Evolutionary conservation across 2,329 filamentous ascomycete genomes (phyloP).

Genomic region (Fusarium oxysporum): DNA sequence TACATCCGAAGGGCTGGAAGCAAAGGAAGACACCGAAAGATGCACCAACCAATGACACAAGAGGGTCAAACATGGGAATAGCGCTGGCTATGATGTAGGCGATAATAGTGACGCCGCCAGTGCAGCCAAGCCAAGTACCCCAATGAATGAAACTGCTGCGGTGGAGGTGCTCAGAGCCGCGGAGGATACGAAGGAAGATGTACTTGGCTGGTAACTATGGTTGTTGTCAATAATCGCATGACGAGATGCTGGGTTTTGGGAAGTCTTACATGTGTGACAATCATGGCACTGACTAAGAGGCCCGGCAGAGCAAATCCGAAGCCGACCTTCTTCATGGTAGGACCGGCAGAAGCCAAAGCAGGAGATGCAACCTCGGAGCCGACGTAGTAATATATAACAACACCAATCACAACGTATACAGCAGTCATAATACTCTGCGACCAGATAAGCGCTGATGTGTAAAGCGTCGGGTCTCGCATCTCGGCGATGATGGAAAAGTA

Average conservation of each 20-base stretch:
- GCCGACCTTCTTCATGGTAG: conserved; percentile 55
- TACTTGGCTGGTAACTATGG: conserved; percentile 42
- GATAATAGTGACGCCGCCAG: conserved; percentile 7
- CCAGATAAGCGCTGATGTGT: conserved; percentile 44
- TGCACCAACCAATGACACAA: conserved; percentile 31
- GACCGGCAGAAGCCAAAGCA: conserved; percentile 59
- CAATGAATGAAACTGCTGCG: conserved; percentile 46
- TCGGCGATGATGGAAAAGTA: conserved; percentile 51
- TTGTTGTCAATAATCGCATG: background rate
- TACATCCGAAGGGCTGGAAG: conserved; percentile 35
- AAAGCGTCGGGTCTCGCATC: conserved; percentile 49
- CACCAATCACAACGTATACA: conserved; percentile 49
- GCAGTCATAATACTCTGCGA: conserved; percentile 46
- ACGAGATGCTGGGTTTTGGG: background rate
- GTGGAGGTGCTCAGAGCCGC: conserved; percentile 46
- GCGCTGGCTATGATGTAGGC: conserved; percentile 37
- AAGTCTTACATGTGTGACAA: conserved; percentile 46
- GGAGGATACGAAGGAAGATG: conserved; percentile 46
- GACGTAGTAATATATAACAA: conserved; percentile 59
- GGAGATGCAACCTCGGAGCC: conserved; percentile 60
- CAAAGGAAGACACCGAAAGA: conserved; percentile 34
- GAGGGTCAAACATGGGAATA: conserved; percentile 30
- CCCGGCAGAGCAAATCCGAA: conserved; percentile 55
- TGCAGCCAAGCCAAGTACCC: conserved; percentile 44
- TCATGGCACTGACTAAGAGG: conserved; percentile 44